phyloP scores from a whole-genome alignment of 2,329 filamentous ascomycete species.

The Fulvia fulva region DNA sequence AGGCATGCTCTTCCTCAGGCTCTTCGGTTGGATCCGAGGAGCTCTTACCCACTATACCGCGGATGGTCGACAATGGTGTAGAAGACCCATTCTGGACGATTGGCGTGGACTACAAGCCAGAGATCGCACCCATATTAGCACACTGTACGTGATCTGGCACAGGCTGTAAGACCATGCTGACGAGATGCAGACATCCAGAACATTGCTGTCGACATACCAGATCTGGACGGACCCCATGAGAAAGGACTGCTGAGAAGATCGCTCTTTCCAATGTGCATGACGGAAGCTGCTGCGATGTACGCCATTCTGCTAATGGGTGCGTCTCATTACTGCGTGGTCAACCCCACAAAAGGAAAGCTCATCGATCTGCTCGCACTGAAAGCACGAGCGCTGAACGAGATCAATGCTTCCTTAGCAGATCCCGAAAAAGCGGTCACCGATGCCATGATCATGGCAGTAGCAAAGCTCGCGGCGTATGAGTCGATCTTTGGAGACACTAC shows the following conservation, averaged over 20 bases:
- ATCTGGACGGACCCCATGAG: conserved; percentile 36
- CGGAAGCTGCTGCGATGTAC: conserved; percentile 36
- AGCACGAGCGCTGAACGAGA: conserved; percentile 38
- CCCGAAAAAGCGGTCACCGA: conserved; percentile 32
- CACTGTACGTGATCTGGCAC: conserved; percentile 3
- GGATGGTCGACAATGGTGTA: conserved; percentile 4
- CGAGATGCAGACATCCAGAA: conserved; percentile 15
- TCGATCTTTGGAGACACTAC: conserved; percentile 43
- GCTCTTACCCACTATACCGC: not conserved
- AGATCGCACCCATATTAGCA: conserved; percentile 17
- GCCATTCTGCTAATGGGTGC: conserved; percentile 41
- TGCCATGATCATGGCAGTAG: conserved; percentile 45
- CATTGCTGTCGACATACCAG: conserved; percentile 41
- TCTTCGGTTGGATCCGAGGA: not conserved
- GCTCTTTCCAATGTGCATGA: conserved; percentile 40
- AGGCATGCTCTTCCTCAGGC: not conserved
- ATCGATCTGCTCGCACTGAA: conserved; percentile 40
- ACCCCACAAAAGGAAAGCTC: conserved; percentile 17
- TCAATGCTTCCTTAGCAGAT: conserved; percentile 37
- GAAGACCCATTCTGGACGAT: conserved; percentile 20
- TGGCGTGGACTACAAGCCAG: conserved; percentile 18
- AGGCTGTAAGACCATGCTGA: not conserved
- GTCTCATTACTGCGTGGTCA: conserved; percentile 37
- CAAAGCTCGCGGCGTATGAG: conserved; percentile 50
- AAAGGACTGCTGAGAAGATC: conserved; percentile 34